Base-by-base conservation (phyloP, 768 basidiomycete species). In the Aureoboletus auriporus region DNA sequence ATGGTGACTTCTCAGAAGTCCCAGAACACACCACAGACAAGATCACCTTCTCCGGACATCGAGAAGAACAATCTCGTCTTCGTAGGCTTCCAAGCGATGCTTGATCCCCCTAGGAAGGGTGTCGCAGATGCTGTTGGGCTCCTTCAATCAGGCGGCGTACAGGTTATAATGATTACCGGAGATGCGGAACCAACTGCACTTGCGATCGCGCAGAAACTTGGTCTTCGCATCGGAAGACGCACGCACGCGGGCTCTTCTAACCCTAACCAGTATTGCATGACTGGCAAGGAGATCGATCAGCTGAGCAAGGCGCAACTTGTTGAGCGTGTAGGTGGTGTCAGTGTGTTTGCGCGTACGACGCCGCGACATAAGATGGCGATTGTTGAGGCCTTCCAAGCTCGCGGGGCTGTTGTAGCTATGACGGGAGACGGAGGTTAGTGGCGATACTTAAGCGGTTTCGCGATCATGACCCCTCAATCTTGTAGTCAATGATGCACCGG, bases 81-180 rank as follows among this genome's bases (percentile, higher is more conserved):
- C 63, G 89, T 80, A 4, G 95, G 95, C 1, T 95, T 93, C 69
- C 86, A 90, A 63, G 93, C 90, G 10, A 98, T 97, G 93, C 72
- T 87, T 46, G 95, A 98, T 66, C 95, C 95, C 7, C 95, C 95
- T 1, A 76, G 94, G 39, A 86, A 86, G 57, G 95, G 93, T 27
- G 93, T 97, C n/a, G 85, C 89, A 4, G 89, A 92, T 57, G 85
- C 95, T 16, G 86, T 98, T 53, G 76, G 75, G 34, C 70, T 88
- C 27, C 72, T 97, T 31, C 89, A 93, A 60, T 70, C 74, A 26
- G 93, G 89, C 23, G 92, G 93, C 5, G 87, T 98, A 42, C 92
- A 94, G 59, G 84, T 97, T n/a, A 86, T 97, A 38, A 97, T 98
- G 94, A 96, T 97, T 62, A 97, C 95, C 0, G 94, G 94, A 5